A percentile compares a stretch with the other conserved stretches of the same genome.
Conservation (phyloP, 805 yeast species). For the Metschnikowia picachoensis region DNA sequence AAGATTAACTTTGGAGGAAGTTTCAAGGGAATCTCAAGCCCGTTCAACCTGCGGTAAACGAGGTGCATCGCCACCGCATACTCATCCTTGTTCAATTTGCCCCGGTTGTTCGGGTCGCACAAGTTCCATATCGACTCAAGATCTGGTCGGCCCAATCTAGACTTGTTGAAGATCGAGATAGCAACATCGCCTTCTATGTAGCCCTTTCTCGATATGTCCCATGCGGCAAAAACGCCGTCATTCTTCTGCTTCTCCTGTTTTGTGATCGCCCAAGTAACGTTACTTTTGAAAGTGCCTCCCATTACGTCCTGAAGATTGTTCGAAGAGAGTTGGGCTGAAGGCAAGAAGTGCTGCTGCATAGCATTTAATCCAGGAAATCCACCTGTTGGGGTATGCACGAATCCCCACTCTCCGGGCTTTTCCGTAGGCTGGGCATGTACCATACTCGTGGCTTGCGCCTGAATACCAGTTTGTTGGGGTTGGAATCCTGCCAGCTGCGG, state of each 20-base stretch:
- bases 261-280: conserved; percentile 78
- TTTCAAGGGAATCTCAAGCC: conserved; percentile 74
- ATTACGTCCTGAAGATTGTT: conserved; percentile 40
- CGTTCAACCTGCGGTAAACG: conserved; percentile 85
- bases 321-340: conserved; percentile 38
- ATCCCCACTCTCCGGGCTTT: conserved; percentile 78
- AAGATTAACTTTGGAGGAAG: conserved; percentile 90
- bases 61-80: conserved; percentile 97
- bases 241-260: conserved; percentile 84
- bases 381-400: conserved; percentile 63
- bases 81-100: conserved; percentile 82
- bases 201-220: conserved; percentile 72
- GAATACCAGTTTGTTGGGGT: conserved; percentile 32
- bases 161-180: conserved; percentile 81
- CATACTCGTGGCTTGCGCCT: conserved; percentile 10
- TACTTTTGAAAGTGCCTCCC: conserved; percentile 43
- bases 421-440: conserved; percentile 58
- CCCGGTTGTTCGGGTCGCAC: conserved; percentile 77
- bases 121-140: conserved; percentile 89
- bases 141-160: conserved; percentile 82
- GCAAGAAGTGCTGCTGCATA: conserved; percentile 66
- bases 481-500: conserved; percentile 30
- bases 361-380: conserved; percentile 69
- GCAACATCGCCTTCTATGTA: conserved; percentile 77
- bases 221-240: conserved; percentile 81